A percentile compares a stretch with the other conserved stretches of the same genome.
Conservation (phyloP, 306 rosid species). For the Pueraria montana region DNA sequence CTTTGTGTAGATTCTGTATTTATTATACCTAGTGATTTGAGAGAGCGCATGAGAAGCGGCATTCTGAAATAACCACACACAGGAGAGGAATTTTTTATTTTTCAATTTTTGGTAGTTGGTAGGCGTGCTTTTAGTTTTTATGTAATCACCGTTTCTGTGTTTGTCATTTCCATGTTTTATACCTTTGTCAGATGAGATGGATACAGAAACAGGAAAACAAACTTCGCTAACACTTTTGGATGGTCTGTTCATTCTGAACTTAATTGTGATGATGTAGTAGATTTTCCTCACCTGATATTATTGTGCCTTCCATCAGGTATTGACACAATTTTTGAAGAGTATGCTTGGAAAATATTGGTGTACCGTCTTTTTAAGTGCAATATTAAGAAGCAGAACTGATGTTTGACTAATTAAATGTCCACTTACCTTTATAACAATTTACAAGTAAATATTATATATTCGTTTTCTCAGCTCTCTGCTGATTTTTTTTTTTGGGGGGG, state of each 20-base stretch:
- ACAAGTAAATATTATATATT: background rate
- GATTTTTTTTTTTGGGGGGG: too few relatives aligned
- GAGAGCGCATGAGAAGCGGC: slow-evolving; percentile 63
- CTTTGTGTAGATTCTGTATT: slow-evolving; percentile 93
- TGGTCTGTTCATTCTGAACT: slow-evolving; percentile 34
- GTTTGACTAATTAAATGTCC: too few relatives aligned
- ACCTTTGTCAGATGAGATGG: slow-evolving; percentile 51
- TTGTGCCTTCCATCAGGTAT: slow-evolving; percentile 8
- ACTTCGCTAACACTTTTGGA: background rate
- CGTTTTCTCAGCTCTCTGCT: background rate
- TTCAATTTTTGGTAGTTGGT: slow-evolving; percentile 44
- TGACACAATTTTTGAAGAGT: slow-evolving; percentile 3
- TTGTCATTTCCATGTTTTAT: slow-evolving; percentile 42
- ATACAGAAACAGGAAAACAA: slow-evolving; percentile 21
- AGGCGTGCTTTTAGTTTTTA: slow-evolving; percentile 40
- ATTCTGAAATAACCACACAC: slow-evolving; percentile 52
- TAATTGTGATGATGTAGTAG: slow-evolving; percentile 26
- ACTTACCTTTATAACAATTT: too few relatives aligned
- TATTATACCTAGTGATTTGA: slow-evolving; percentile 78
- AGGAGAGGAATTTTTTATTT: slow-evolving; percentile 42
- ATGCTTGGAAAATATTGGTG: background rate
- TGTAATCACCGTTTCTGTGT: slow-evolving; percentile 46
- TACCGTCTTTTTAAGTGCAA: too few relatives aligned
- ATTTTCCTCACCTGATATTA: slow-evolving; percentile 7
- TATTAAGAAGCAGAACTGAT: too few relatives aligned